phyloP scores from a whole-genome alignment of 768 basidiomycete genomes.

The Lentinus brumalis region DNA sequence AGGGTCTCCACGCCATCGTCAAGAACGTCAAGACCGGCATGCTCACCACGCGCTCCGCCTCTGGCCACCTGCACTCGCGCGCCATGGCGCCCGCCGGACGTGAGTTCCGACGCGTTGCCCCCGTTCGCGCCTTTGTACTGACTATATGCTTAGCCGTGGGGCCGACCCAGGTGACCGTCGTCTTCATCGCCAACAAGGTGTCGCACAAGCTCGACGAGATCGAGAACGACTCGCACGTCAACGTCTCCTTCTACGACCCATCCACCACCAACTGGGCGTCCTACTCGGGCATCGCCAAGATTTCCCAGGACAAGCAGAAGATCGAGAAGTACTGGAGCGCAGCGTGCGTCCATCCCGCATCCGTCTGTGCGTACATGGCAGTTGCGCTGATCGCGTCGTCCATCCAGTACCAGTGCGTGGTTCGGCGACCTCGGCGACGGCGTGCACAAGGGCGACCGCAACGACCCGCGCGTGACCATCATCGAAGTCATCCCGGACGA shows the following conservation, averaged over 20 bases:
- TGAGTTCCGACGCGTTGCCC: slow-evolving; percentile 34
- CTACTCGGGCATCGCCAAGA: slow-evolving; percentile 70
- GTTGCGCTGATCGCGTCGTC: too few species aligned
- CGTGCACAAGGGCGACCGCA: slow-evolving; percentile 75
- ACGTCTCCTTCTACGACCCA: slow-evolving; percentile 76
- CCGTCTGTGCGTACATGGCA: not conserved
- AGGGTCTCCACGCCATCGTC: slow-evolving; percentile 69
- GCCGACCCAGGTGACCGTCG: slow-evolving; percentile 53
- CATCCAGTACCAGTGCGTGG: slow-evolving; percentile 65
- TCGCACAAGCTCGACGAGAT: slow-evolving; percentile 80
- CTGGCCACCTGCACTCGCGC: slow-evolving; percentile 75
- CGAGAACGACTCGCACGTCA: slow-evolving; percentile 73
- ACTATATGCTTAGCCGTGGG: slow-evolving; percentile 37
- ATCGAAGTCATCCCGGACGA: slow-evolving; percentile 81
- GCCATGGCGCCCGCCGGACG: slow-evolving; percentile 78
- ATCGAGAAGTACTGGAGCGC: slow-evolving; percentile 66
- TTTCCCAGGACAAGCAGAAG: slow-evolving; percentile 60
- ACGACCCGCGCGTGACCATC: slow-evolving; percentile 77
- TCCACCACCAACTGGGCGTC: slow-evolving; percentile 79
- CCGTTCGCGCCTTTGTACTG: not conserved
- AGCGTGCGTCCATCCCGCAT: slow-evolving; percentile 37
- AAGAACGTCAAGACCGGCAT: slow-evolving; percentile 68
- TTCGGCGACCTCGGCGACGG: slow-evolving; percentile 89
- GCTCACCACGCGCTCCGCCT: slow-evolving; percentile 70
- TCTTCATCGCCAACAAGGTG: slow-evolving; percentile 74